These are phyloP conservation scores for Mollisiaceae sp. DNA, from an alignment of 2,329 filamentous ascomycete species.

Conservation along the genomic window DNA sequence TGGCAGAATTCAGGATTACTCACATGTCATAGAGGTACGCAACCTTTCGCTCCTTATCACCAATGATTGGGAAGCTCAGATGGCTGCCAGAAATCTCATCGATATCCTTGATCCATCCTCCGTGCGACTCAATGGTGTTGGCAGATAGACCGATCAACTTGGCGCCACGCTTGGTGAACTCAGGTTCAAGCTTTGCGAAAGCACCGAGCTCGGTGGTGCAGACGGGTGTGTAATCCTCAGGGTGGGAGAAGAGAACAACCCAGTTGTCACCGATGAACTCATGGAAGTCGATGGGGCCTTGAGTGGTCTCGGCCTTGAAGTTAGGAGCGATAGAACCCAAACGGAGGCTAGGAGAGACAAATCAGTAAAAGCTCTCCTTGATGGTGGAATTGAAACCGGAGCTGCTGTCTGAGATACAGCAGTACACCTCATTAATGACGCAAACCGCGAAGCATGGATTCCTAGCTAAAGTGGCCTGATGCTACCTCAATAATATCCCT, in stretches of 20 bases:
- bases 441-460: not conserved
- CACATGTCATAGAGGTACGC: constrained; percentile 80
- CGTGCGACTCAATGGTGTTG: constrained; percentile 84
- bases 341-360: constrained; percentile 55
- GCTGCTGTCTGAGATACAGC: not conserved
- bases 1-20: constrained; percentile 39
- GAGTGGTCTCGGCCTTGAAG: constrained; percentile 82
- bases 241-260: constrained; percentile 85
- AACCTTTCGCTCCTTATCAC: constrained; percentile 79
- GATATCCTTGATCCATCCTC: constrained; percentile 90
- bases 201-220: constrained; percentile 96
- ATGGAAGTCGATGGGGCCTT: constrained; percentile 81
- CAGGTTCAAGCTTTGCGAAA: constrained; percentile 85
- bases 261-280: constrained; percentile 80
- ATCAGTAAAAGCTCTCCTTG: not conserved
- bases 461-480: not conserved
- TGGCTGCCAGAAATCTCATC: constrained; percentile 75
- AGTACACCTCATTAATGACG: not conserved
- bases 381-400: not conserved
- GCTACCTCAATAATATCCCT: not conserved
- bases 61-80: constrained; percentile 80
- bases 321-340: constrained; percentile 74
- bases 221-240: constrained; percentile 90
- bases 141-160: constrained; percentile 92
- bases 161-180: constrained; percentile 84